Percentiles rank a stretch among this genome's conserved stretches.
phyloP scores from a whole-genome alignment of 2,329 filamentous ascomycete genomes.

The Talaromyces sp. region DNA sequence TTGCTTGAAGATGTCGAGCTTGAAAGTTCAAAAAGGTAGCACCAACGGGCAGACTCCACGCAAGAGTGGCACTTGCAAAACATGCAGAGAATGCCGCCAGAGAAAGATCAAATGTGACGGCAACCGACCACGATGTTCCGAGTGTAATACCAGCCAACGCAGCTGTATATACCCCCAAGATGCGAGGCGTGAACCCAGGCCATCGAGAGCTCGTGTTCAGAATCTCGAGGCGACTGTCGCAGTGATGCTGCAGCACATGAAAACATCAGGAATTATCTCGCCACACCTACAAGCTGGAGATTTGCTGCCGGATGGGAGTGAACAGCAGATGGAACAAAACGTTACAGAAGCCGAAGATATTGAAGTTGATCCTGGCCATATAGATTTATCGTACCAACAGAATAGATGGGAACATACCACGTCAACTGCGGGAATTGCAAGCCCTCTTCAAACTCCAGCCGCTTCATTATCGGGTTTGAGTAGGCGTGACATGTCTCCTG shows the following conservation, averaged over 20 bases:
- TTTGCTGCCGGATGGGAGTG: not conserved
- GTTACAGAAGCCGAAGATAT: not conserved
- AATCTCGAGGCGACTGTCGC: not conserved
- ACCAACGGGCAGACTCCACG: not conserved
- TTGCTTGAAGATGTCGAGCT: not conserved
- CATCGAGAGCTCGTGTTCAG: not conserved
- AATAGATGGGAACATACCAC: not conserved
- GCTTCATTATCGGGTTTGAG: not conserved
- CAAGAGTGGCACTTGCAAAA: conserved; percentile 21
- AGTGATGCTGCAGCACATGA: not conserved
- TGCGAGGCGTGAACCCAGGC: conserved; percentile 21
- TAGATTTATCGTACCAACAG: not conserved
- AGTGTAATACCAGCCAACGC: conserved; percentile 31
- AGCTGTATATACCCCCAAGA: conserved; percentile 38
- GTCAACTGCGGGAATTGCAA: not conserved
- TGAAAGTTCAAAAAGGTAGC: not conserved
- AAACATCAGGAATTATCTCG: not conserved
- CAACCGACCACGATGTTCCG: conserved; percentile 33
- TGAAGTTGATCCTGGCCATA: not conserved
- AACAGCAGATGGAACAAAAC: not conserved
- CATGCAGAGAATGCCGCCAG: conserved; percentile 38
- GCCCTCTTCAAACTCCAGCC: not conserved
- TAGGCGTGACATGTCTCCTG: not conserved
- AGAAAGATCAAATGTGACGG: conserved; percentile 41
- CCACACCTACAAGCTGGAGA: not conserved